Evolutionary conservation across 1,284 basidiomycete genomes (phyloP).

Genomic region (Moesziomyces antarcticus): DNA sequence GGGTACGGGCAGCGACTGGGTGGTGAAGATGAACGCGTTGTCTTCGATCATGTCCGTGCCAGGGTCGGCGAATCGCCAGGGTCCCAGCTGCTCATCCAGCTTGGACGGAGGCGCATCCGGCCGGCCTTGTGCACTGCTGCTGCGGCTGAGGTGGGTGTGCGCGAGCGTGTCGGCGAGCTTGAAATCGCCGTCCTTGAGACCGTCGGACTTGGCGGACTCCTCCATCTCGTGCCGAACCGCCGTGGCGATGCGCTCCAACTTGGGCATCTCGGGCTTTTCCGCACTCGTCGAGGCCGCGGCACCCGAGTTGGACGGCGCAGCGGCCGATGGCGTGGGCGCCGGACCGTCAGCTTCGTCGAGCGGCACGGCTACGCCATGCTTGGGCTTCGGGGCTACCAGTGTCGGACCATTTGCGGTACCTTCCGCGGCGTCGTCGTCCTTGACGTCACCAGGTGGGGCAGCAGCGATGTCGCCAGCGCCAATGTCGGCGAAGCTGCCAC

Average conservation of each 20-base stretch:
- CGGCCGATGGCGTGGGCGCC: constrained; percentile 20
- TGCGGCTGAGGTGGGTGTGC: constrained; percentile 28
- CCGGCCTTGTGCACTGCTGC: constrained; percentile 14
- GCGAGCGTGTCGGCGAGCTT: constrained; percentile 60
- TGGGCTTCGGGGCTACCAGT: constrained; percentile 36
- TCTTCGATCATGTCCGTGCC: constrained; percentile 69
- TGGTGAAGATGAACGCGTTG: constrained; percentile 69
- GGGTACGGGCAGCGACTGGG: constrained; percentile 64
- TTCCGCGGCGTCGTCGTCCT: constrained; percentile 2
- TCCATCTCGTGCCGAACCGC: constrained; percentile 55
- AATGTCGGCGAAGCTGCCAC: constrained; percentile 25
- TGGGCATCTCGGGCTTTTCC: constrained; percentile 41
- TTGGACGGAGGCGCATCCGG: constrained; percentile 13
- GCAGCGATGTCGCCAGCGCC: constrained; percentile 36
- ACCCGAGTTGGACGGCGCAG: constrained; percentile 5
- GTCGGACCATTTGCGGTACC: constrained; percentile 2
- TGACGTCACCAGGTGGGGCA: constrained; percentile 36
- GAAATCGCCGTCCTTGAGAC: constrained; percentile 59
- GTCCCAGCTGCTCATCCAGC: constrained; percentile 65
- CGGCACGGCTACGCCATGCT: constrained; percentile 33
- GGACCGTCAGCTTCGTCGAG: constrained; percentile 26
- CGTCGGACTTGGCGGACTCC: constrained; percentile 56
- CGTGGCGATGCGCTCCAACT: constrained; percentile 49
- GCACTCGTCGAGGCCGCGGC: background rate
- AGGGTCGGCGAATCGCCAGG: constrained; percentile 68